These are phyloP conservation scores for Cyberlindnera petersonii DNA, from an alignment of 805 yeast genomes.

Conservation along the genomic window DNA sequence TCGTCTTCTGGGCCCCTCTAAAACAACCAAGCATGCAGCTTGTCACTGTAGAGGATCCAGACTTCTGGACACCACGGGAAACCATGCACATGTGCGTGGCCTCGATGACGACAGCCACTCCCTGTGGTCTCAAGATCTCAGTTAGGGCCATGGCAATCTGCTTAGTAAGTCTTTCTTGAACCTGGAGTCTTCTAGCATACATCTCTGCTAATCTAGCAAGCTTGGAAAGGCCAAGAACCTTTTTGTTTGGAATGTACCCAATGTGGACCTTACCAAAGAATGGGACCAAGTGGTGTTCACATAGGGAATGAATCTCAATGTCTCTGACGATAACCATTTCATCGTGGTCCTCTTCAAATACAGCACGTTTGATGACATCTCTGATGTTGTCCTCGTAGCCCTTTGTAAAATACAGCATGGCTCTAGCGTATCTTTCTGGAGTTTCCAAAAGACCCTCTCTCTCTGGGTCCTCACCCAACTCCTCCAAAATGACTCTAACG, in stretches of 20 bases:
- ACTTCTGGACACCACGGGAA: conserved; percentile 93
- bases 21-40: conserved; percentile 97
- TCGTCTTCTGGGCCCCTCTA: conserved; percentile 87
- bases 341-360: conserved; percentile 96
- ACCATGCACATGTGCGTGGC: conserved; percentile 99
- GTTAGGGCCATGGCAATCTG: conserved; percentile 95
- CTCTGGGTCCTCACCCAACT: conserved; percentile 85
- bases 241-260: conserved; percentile 94
- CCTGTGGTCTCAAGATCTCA: conserved; percentile 88
- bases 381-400: conserved; percentile 94
- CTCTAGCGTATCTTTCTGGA: conserved; percentile 94
- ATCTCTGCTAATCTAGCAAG: conserved; percentile 94
- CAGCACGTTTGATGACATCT: conserved; percentile 86
- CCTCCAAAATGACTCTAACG: conserved; percentile 59
- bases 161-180: conserved; percentile 95
- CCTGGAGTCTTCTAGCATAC: conserved; percentile 94
- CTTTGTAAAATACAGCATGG: conserved; percentile 91
- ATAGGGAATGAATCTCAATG: conserved; percentile 84
- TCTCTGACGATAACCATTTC: conserved; percentile 98
- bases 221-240: conserved; percentile 88
- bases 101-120: conserved; percentile 97
- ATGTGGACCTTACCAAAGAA: conserved; percentile 96
- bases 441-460: conserved; percentile 92
- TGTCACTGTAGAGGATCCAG: conserved; percentile 90
- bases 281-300: conserved; percentile 98